phyloP scores from a whole-genome alignment of 1,139 yeast genomes.

The Kurtzmaniella quercitrusa region DNA sequence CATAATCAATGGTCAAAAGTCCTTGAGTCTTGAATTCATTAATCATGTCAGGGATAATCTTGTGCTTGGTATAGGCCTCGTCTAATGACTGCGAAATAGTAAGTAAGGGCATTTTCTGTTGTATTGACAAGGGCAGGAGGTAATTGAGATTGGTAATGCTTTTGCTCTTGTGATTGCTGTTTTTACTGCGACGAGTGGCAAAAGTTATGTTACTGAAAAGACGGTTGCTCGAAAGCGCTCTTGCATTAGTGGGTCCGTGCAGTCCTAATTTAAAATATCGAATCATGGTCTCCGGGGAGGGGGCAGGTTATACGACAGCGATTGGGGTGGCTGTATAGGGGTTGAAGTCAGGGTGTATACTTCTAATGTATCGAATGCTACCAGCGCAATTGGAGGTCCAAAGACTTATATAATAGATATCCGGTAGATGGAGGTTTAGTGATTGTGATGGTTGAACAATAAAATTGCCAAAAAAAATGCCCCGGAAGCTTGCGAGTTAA shows the following conservation, averaged over 20 bases:
- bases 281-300: neutral
- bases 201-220: neutral
- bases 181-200: neutral
- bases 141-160: neutral
- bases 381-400: no score
- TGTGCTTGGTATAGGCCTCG: constrained; percentile 58
- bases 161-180: neutral
- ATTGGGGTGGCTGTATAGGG: neutral
- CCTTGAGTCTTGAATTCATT: constrained; percentile 46
- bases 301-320: neutral
- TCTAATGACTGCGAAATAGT: constrained; percentile 64
- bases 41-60: constrained; percentile 60
- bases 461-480: no score
- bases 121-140: neutral
- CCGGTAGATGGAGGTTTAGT: no score
- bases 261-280: constrained; percentile 1
- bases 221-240: neutral
- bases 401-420: no score
- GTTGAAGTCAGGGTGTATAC: neutral
- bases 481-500: no score
- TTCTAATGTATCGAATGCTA: no score
- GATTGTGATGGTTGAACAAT: no score
- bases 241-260: neutral
- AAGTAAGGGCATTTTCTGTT: constrained; percentile 35
- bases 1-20: constrained; percentile 44